Percentiles rank a stretch among this genome's conserved stretches.
Evolutionary conservation across 2,329 filamentous ascomycete genomes (phyloP).

Genomic region (Blastomyces parvus): DNA sequence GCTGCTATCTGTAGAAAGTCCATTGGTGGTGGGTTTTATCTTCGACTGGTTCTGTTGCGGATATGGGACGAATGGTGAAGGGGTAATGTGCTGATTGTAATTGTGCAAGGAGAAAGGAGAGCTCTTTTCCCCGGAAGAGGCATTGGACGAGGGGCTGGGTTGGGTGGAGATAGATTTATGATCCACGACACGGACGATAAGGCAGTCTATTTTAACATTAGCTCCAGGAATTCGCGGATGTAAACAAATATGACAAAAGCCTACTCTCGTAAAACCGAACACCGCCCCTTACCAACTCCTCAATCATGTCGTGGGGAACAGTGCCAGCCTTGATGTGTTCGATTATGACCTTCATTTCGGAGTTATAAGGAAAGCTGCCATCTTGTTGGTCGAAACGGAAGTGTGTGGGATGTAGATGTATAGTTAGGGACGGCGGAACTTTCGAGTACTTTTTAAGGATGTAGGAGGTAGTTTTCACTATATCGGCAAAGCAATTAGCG

Average conservation of each 20-base stretch:
- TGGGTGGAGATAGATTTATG: conserved; percentile 61
- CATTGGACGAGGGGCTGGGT: conserved; percentile 44
- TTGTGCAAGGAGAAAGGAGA: conserved; percentile 81
- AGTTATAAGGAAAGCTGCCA: conserved; percentile 83
- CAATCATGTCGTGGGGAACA: conserved; percentile 79
- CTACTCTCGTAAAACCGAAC: conserved; percentile 81
- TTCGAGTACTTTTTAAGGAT: conserved; percentile 73
- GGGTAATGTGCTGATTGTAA: conserved; percentile 80
- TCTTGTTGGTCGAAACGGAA: conserved; percentile 93
- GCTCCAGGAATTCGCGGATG: conserved; percentile 6
- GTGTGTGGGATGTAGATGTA: conserved; percentile 76
- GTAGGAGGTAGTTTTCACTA: conserved; percentile 64
- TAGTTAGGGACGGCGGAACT: conserved; percentile 67
- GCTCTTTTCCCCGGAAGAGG: conserved; percentile 51
- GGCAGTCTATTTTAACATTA: conserved; percentile 46
- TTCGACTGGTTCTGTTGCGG: conserved; percentile 43
- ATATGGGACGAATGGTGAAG: conserved; percentile 73
- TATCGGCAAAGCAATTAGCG: conserved; percentile 19
- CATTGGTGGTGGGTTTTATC: conserved; percentile 31
- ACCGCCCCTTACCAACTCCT: conserved; percentile 60
- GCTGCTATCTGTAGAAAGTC: background rate
- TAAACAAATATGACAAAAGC: conserved; percentile 2
- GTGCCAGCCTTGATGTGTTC: conserved; percentile 68
- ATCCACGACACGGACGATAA: conserved; percentile 91
- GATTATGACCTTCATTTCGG: conserved; percentile 74